Conservation (phyloP, 2,329 filamentous ascomycete genomes). For the Capronia coronata region DNA sequence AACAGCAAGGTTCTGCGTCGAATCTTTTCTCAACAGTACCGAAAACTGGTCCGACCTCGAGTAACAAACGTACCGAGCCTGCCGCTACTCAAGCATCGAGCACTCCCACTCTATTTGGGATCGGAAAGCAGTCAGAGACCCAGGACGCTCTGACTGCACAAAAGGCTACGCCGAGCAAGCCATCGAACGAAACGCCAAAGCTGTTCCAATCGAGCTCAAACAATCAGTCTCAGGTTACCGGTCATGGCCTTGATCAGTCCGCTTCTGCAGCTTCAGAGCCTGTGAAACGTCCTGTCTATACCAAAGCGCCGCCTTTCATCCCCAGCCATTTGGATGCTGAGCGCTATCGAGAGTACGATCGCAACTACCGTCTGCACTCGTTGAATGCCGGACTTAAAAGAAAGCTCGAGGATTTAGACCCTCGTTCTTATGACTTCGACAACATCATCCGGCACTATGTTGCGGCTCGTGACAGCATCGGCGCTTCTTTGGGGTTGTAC, state of each 20-base stretch:
- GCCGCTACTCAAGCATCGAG: conserved; percentile 3
- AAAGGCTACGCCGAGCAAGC: neutral
- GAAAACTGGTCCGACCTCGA: conserved; percentile 1
- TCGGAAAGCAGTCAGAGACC: neutral
- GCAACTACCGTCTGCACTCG: conserved; percentile 31
- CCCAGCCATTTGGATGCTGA: conserved; percentile 23
- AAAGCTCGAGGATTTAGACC: conserved; percentile 32
- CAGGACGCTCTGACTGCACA: conserved; percentile 1
- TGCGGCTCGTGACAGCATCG: conserved; percentile 35
- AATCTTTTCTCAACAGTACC: neutral
- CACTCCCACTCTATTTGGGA: conserved; percentile 1
- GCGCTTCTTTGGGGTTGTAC: conserved; percentile 31
- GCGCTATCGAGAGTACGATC: conserved; percentile 26
- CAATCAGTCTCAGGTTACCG: conserved; percentile 1
- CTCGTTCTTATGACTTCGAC: conserved; percentile 34
- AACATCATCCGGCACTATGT: conserved; percentile 35
- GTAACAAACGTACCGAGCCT: neutral
- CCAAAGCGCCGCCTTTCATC: conserved; percentile 22
- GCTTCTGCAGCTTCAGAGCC: conserved; percentile 3
- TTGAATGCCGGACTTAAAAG: conserved; percentile 36
- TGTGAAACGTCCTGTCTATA: conserved; percentile 22
- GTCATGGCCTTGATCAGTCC: neutral
- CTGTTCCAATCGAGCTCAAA: conserved; percentile 3
- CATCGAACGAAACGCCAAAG: conserved; percentile 6
- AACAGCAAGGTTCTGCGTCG: neutral